Evolutionary conservation across 495 filamentous ascomycete genomes (phyloP).

Genomic region (Penicillium taxi): DNA sequence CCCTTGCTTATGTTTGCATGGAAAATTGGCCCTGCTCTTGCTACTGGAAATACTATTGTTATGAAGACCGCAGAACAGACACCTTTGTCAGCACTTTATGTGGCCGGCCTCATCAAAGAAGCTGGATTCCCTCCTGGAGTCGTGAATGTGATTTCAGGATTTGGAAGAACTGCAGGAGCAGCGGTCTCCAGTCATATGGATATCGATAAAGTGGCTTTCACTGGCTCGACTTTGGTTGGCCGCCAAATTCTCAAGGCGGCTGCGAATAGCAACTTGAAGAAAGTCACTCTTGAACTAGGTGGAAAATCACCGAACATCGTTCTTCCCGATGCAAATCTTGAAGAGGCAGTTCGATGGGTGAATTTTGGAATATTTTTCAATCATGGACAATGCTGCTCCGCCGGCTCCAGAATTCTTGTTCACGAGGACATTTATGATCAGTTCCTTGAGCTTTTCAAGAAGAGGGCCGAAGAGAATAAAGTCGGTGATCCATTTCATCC

Average conservation of each 20-base stretch:
- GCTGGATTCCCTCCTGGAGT: conserved; percentile 88
- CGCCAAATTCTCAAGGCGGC: conserved; percentile 83
- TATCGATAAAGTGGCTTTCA: conserved; percentile 88
- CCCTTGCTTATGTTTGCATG: conserved; percentile 4
- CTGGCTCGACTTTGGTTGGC: conserved; percentile 74
- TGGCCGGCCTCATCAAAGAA: conserved; percentile 7
- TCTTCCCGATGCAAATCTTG: conserved; percentile 80
- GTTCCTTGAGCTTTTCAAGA: conserved; percentile 71
- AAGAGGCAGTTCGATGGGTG: conserved; percentile 81
- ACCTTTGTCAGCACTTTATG: conserved; percentile 1
- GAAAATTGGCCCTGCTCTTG: conserved; percentile 7
- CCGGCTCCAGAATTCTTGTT: conserved; percentile 80
- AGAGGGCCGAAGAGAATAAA: conserved; percentile 58
- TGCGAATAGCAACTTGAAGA: conserved; percentile 79
- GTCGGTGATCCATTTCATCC: conserved; percentile 75
- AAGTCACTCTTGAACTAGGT: conserved; percentile 83
- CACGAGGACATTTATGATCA: conserved; percentile 57
- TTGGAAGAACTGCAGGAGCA: conserved; percentile 75
- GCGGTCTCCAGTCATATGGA: conserved; percentile 85
- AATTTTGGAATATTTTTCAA: conserved; percentile 92
- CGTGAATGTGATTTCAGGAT: conserved; percentile 78
- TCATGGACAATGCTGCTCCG: conserved; percentile 87
- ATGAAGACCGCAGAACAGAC: conserved; percentile 5
- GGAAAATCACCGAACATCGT: conserved; percentile 90
- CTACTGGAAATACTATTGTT: conserved; percentile 3